Percentiles rank a stretch among this genome's conserved stretches.
Conservation (phyloP, 2,329 filamentous ascomycete genomes). For the Apiospora saccharicola region DNA sequence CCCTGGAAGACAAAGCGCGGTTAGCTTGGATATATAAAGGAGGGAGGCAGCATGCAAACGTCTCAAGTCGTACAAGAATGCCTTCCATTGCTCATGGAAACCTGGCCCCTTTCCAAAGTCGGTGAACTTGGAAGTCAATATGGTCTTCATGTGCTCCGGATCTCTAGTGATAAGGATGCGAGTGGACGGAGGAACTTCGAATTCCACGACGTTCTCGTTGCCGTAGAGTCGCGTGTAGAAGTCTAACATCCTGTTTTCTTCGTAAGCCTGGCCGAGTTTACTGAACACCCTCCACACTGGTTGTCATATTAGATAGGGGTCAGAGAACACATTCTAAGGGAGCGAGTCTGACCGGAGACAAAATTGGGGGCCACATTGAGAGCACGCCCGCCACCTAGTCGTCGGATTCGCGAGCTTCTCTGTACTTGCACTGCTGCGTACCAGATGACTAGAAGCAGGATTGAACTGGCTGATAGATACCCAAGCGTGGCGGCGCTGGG, state of each 20-base stretch:
- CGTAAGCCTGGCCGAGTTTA: not conserved
- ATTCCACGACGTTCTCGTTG: constrained; percentile 46
- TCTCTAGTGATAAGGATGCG: constrained; percentile 58
- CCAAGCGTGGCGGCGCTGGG: not conserved
- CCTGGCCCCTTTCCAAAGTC: constrained; percentile 57
- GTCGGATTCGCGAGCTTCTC: not conserved
- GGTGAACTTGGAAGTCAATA: constrained; percentile 63
- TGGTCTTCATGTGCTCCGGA: constrained; percentile 63
- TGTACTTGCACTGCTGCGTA: not conserved
- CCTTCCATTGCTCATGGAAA: constrained; percentile 53
- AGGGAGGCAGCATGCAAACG: not conserved
- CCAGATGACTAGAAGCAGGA: not conserved
- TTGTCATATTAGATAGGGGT: not conserved
- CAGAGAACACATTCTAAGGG: not conserved
- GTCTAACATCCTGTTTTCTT: not conserved
- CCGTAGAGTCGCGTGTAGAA: constrained; percentile 23
- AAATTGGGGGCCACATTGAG: not conserved
- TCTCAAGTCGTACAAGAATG: constrained; percentile 47
- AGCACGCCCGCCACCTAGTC: constrained; percentile 1
- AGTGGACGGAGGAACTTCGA: constrained; percentile 41
- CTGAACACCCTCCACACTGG: not conserved
- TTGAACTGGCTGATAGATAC: not conserved
- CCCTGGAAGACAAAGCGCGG: not conserved
- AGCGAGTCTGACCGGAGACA: not conserved
- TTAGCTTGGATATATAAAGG: not conserved